Percentiles rank a stretch among this genome's conserved stretches.
phyloP scores from a whole-genome alignment of 495 filamentous ascomycete genomes.

The Geoglossum glabrum region DNA sequence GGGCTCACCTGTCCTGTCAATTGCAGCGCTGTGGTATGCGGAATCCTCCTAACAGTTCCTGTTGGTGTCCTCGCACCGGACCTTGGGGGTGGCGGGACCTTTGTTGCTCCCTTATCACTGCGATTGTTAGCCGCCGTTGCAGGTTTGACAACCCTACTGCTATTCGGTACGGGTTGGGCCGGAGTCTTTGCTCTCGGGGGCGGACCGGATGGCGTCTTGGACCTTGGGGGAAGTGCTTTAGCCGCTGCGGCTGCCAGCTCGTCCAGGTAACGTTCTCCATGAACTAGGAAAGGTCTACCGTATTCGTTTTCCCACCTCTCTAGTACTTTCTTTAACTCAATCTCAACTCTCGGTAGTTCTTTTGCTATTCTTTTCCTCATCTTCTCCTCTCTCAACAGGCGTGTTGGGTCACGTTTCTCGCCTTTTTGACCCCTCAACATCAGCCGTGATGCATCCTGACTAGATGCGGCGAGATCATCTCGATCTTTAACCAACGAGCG shows the following conservation, averaged over 20 bases:
- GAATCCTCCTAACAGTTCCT: slow-evolving; percentile 34
- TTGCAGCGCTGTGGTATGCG: slow-evolving; percentile 25
- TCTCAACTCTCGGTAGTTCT: slow-evolving; percentile 79
- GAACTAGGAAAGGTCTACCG: slow-evolving; percentile 78
- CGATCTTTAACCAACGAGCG: slow-evolving; percentile 68
- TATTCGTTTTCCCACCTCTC: slow-evolving; percentile 89
- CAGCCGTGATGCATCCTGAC: slow-evolving; percentile 82
- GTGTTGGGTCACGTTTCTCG: slow-evolving; percentile 79
- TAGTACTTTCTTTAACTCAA: slow-evolving; percentile 57
- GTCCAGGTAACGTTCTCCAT: slow-evolving; percentile 76
- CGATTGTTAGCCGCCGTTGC: slow-evolving; percentile 20
- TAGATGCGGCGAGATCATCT: slow-evolving; percentile 67
- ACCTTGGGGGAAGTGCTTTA: slow-evolving; percentile 47
- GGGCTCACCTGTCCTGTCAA: slow-evolving; percentile 32
- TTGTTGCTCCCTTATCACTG: slow-evolving; percentile 25
- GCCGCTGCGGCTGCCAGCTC: slow-evolving; percentile 41
- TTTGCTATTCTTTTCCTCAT: slow-evolving; percentile 93
- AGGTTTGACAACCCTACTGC: slow-evolving; percentile 22
- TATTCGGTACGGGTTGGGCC: slow-evolving; percentile 20
- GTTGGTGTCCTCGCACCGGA: slow-evolving; percentile 53
- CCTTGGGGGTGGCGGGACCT: slow-evolving; percentile 30
- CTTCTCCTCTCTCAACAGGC: slow-evolving; percentile 92
- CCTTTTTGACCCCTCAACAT: slow-evolving; percentile 77
- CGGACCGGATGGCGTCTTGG: slow-evolving; percentile 56
- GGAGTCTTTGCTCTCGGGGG: slow-evolving; percentile 22